Conservation (phyloP, 306 rosid genomes). For the Crotalaria pallida region DNA sequence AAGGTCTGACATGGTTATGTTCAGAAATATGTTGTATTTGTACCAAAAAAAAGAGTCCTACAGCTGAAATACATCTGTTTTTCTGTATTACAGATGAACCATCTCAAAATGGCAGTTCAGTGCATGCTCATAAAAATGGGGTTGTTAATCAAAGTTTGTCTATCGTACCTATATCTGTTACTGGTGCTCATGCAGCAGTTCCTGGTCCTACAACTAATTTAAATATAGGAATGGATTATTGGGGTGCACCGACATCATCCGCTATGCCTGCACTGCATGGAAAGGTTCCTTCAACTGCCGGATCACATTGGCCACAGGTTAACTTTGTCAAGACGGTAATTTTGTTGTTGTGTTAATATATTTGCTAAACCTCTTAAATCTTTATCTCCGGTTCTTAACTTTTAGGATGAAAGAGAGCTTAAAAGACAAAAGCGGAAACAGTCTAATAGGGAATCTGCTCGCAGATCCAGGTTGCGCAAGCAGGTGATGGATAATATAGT, state of each 20-base stretch:
- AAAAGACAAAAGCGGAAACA: constrained; percentile 95
- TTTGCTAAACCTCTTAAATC: background rate
- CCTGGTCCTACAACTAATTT: constrained; percentile 90
- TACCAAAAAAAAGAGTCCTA: no score
- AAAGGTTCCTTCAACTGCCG: constrained; percentile 79
- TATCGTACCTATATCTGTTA: constrained; percentile 54
- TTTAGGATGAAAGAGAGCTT: constrained; percentile 92
- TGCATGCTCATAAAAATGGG: constrained; percentile 72
- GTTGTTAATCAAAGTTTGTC: constrained; percentile 66
- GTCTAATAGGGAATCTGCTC: constrained; percentile 97
- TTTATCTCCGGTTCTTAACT: background rate
- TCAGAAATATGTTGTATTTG: background rate
- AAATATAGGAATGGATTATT: constrained; percentile 98
- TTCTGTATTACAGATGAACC: constrained; percentile 52
- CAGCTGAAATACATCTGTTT: constrained; percentile 4
- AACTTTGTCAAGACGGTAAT: constrained; percentile 7
- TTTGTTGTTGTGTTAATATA: background rate
- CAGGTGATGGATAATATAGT: constrained; percentile 47
- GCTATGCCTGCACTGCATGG: constrained; percentile 59
- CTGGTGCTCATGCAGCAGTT: constrained; percentile 66
- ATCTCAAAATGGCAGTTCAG: constrained; percentile 76
- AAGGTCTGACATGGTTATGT: constrained; percentile 52
- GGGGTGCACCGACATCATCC: constrained; percentile 78
- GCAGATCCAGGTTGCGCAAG: constrained; percentile 93
- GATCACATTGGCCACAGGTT: constrained; percentile 94